A percentile compares a stretch with the other conserved stretches of the same genome.
These are phyloP conservation scores for Penicillium oxalicum DNA, from an alignment of 2,329 filamentous ascomycete species.

Conservation along the genomic window DNA sequence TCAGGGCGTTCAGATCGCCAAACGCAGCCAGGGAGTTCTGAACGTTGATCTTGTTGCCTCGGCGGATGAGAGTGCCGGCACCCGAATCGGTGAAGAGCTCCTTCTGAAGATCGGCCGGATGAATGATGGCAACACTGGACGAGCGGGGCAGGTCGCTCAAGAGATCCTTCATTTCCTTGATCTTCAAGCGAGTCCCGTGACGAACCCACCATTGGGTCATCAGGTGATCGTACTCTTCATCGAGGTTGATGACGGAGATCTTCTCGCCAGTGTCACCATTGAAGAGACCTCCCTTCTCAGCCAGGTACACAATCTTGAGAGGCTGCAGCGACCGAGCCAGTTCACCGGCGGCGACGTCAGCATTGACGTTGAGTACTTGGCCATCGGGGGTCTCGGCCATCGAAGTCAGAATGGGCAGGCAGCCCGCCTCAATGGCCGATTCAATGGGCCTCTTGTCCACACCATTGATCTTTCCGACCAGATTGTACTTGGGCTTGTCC, in stretches of 20 bases:
- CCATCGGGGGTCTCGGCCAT: conserved; percentile 93
- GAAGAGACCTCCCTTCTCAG: conserved; percentile 93
- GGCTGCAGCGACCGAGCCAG: conserved; percentile 83
- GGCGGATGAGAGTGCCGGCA: conserved; percentile 84
- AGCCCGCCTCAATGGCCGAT: conserved; percentile 82
- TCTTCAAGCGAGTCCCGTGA: conserved; percentile 92
- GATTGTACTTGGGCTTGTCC: conserved; percentile 91
- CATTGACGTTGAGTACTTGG: conserved; percentile 93
- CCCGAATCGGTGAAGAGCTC: conserved; percentile 95
- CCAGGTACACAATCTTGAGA: conserved; percentile 96
- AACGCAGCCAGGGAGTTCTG: conserved; percentile 68
- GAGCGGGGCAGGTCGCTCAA: conserved; percentile 81
- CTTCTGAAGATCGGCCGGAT: conserved; percentile 91
- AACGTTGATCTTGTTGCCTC: conserved; percentile 81
- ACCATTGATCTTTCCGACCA: conserved; percentile 89
- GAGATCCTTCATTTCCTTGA: conserved; percentile 93
- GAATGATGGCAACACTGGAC: conserved; percentile 94
- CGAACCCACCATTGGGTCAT: conserved; percentile 94
- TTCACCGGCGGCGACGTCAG: conserved; percentile 91
- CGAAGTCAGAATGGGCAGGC: conserved; percentile 87
- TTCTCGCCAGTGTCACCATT: conserved; percentile 90
- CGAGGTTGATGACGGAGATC: conserved; percentile 94
- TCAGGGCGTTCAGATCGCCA: conserved; percentile 67
- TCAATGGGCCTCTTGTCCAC: conserved; percentile 89
- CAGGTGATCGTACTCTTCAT: conserved; percentile 88